These are phyloP conservation scores for Ajuga chamaepitys DNA, from an alignment of 257 asterid species.

Conservation along the genomic window DNA sequence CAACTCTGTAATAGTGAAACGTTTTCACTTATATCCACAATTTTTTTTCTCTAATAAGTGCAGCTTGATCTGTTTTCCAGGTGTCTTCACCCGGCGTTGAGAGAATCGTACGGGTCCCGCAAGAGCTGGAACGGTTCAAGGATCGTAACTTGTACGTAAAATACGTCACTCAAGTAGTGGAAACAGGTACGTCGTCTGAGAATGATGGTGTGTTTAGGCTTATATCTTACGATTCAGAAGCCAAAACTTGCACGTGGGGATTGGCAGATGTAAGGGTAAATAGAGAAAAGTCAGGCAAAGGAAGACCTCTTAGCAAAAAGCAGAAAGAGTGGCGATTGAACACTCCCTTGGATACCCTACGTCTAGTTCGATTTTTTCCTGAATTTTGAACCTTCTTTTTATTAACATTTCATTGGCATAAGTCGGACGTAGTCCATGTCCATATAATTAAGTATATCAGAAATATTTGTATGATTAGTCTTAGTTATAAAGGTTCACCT, in stretches of 20 bases:
- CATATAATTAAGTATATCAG: too few relatives aligned
- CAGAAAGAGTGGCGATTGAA: conserved; percentile 76
- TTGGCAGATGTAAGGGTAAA: conserved; percentile 75
- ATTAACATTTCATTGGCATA: neutral
- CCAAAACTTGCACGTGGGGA: conserved; percentile 65
- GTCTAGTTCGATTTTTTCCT: conserved; percentile 54
- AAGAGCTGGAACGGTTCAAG: conserved; percentile 80
- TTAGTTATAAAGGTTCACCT: too few relatives aligned
- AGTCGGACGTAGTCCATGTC: too few relatives aligned
- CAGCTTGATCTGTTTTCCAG: conserved; percentile 24
- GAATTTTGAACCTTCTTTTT: conserved; percentile 32
- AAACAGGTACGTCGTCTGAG: conserved; percentile 39
- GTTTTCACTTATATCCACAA: neutral
- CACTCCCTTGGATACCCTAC: conserved; percentile 56
- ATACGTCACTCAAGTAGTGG: conserved; percentile 34
- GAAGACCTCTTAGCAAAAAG: conserved; percentile 81
- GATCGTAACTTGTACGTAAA: conserved; percentile 74
- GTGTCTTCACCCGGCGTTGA: conserved; percentile 92
- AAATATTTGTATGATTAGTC: too few relatives aligned
- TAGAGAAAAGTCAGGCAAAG: conserved; percentile 82
- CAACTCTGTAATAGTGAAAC: neutral
- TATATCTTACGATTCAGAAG: conserved; percentile 44
- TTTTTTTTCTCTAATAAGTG: neutral
- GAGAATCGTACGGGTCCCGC: conserved; percentile 64
- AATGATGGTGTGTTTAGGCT: conserved; percentile 65